Conservation (phyloP, 192 early-diverging fungal genomes). For the Funneliformis mosseae region DNA sequence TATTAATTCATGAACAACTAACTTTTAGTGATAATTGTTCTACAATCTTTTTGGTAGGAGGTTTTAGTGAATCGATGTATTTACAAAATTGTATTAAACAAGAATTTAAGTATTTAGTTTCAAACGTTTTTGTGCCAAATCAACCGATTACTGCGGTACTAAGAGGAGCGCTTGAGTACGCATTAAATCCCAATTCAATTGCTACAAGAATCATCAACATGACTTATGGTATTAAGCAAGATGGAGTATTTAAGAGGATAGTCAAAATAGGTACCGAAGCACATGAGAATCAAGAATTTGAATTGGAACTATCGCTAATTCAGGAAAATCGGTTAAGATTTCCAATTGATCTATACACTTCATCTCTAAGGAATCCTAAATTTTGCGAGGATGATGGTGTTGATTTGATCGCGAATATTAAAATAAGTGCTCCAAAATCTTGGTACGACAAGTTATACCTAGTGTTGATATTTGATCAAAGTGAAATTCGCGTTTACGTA, state of each 20-base stretch:
- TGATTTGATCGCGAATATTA: too few relatives aligned
- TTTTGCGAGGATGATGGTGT: too few relatives aligned
- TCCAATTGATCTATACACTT: too few relatives aligned
- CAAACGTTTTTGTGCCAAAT: not conserved
- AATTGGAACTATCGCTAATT: not conserved
- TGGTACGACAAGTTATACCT: too few relatives aligned
- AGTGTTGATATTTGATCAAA: too few relatives aligned
- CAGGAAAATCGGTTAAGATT: too few relatives aligned
- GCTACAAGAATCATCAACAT: not conserved
- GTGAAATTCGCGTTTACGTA: too few relatives aligned
- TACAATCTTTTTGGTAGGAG: slow-evolving; percentile 58
- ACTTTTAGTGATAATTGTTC: slow-evolving; percentile 42
- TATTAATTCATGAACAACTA: slow-evolving; percentile 53
- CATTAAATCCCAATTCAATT: not conserved
- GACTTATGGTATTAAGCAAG: not conserved
- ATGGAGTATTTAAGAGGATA: not conserved
- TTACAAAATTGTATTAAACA: slow-evolving; percentile 15
- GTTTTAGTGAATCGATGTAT: slow-evolving; percentile 56
- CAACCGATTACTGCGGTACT: not conserved
- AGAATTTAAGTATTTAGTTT: not conserved
- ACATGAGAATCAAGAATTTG: slow-evolving; percentile 11
- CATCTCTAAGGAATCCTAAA: too few relatives aligned
- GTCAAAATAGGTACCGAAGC: not conserved
- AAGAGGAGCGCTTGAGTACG: not conserved
- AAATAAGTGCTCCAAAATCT: too few relatives aligned